A percentile compares a stretch with the other conserved stretches of the same genome.
These are phyloP conservation scores for Cordyceps farinosa DNA, from an alignment of 2,329 filamentous ascomycete species.

Conservation along the genomic window DNA sequence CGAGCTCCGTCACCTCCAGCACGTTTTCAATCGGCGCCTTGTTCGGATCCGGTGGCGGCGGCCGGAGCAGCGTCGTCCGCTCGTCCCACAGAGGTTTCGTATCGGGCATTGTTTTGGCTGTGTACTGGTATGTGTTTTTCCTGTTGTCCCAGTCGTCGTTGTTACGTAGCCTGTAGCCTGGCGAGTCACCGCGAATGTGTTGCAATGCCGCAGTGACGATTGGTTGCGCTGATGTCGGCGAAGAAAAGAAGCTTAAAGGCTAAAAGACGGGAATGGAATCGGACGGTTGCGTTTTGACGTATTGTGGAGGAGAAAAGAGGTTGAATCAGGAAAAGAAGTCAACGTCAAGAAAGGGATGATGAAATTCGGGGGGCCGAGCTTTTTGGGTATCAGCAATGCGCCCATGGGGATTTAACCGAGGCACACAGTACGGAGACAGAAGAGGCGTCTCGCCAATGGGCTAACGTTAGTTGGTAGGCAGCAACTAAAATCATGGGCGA, in stretches of 20 bases:
- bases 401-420: background rate
- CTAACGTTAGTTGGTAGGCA: background rate
- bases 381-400: background rate
- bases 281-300: too few relatives aligned
- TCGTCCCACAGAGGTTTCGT: conserved; percentile 24
- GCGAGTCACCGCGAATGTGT: background rate
- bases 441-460: background rate
- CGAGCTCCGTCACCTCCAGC: conserved; percentile 77
- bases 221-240: too few relatives aligned
- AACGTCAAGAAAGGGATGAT: background rate
- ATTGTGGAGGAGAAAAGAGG: background rate
- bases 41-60: conserved; percentile 66
- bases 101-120: conserved; percentile 9
- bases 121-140: background rate
- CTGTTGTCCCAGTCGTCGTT: background rate
- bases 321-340: background rate
- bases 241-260: too few relatives aligned
- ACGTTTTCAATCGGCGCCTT: conserved; percentile 83
- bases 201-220: too few relatives aligned
- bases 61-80: conserved; percentile 52
- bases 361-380: conserved; percentile 9
- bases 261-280: too few relatives aligned
- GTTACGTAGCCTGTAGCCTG: background rate
- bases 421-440: background rate
- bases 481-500: background rate